These are phyloP conservation scores for Cicer arietinum DNA, from an alignment of 306 rosid species.

Conservation along the genomic window DNA sequence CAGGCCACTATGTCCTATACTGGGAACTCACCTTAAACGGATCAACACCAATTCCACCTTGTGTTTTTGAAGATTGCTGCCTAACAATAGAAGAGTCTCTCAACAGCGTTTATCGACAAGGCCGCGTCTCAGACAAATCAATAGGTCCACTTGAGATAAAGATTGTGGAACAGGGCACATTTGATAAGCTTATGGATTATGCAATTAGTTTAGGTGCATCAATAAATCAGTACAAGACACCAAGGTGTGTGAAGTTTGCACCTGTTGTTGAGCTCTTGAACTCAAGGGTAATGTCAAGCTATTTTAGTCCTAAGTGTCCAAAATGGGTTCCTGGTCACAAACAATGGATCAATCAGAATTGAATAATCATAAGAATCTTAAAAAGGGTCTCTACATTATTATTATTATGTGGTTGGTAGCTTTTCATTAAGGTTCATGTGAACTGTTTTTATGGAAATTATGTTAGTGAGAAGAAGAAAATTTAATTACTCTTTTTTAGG, in stretches of 20 bases:
- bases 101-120: slow-evolving; percentile 93
- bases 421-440: slow-evolving; percentile 60
- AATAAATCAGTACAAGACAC: slow-evolving; percentile 92
- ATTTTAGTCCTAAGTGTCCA: slow-evolving; percentile 93
- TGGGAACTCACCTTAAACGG: slow-evolving; percentile 78
- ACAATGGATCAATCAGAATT: slow-evolving; percentile 69
- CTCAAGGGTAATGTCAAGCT: slow-evolving; percentile 65
- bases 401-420: slow-evolving; percentile 43
- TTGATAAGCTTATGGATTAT: slow-evolving; percentile 95
- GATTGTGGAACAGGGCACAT: slow-evolving; percentile 83
- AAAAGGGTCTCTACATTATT: slow-evolving; percentile 16
- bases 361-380: neutral
- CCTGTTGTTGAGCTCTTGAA: slow-evolving; percentile 90
- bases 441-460: slow-evolving; percentile 55
- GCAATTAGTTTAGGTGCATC: slow-evolving; percentile 97
- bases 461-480: slow-evolving; percentile 47
- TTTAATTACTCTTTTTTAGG: slow-evolving; percentile 57
- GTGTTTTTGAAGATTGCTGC: slow-evolving; percentile 88
- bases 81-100: slow-evolving; percentile 79
- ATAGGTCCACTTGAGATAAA: slow-evolving; percentile 89
- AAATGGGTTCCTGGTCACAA: slow-evolving; percentile 92
- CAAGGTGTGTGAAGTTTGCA: slow-evolving; percentile 89
- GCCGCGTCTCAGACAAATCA: slow-evolving; percentile 86
- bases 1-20: slow-evolving; percentile 89
- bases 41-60: slow-evolving; percentile 76